Evolutionary conservation across 2,329 filamentous ascomycete genomes (phyloP), one percentile per base, ranked within the genome.

Genomic region (Epichloe festucae): DNA sequence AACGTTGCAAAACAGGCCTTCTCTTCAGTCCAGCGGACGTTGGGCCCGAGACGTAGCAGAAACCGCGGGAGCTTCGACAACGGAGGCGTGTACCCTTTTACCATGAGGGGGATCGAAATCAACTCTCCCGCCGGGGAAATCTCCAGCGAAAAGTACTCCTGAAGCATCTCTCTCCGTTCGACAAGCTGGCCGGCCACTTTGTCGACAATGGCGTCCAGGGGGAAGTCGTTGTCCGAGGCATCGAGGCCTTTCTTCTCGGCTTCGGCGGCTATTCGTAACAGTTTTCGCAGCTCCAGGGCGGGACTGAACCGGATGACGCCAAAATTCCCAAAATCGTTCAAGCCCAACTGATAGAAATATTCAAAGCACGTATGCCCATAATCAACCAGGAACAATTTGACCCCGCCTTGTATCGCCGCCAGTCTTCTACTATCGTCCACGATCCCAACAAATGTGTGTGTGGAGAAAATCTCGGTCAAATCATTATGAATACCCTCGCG

Each of bases 301-400:
- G 89, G 87, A 47, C 82, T 79, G 60, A 98, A 89, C 11, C 79
- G 81, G 53, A 98, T 89, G 21, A 75, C 68, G 3, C 93, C 93
- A 62, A 95, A 96, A 64, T 98, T 98, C 2, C 86, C 89, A 68
- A 98, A 98, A 63, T 98, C 89, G 0, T 89, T 95, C 38, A 98
- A 77, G 0, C 89, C 91, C 19, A 97, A 71, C 68, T 98, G 93
- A 70, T 98, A 98, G 66, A 97, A 94, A 65, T 91, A 94, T 60
- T 97, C 91, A 55, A 82, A 86, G 65, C 82, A 87, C 1, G 87
- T 72, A 64, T 91, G 82, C 11, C 89, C 93, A 62, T 98, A 98
- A 67, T 98, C 93, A 49, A 98, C 76, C 21, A 98, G 78, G 65
- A 87, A 96, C 7, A 98, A 77, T 64, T 90, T 95, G 8, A 97